phyloP scores from a whole-genome alignment of 2,329 filamentous ascomycete species.

The Claviceps sorghi region DNA sequence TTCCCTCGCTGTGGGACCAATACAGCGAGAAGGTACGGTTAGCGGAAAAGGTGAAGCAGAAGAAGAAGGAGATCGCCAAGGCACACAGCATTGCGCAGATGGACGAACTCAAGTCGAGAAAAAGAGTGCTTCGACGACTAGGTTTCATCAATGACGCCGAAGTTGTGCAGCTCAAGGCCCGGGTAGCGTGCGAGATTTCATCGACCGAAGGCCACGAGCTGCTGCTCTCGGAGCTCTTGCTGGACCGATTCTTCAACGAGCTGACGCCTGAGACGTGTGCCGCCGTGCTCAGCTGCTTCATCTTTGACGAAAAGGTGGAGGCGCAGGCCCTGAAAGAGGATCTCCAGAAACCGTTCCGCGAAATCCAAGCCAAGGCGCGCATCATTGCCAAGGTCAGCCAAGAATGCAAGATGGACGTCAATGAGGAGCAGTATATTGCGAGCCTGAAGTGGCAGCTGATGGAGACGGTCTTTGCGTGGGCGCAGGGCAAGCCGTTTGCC shows the following conservation, averaged over 20 bases:
- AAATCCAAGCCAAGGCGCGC: slow-evolving; percentile 75
- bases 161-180: slow-evolving; percentile 91
- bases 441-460: slow-evolving; percentile 90
- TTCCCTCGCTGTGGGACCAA: slow-evolving; percentile 73
- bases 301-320: slow-evolving; percentile 92
- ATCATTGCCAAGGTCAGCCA: slow-evolving; percentile 85
- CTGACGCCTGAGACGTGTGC: slow-evolving; percentile 77
- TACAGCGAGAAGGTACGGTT: slow-evolving; percentile 71
- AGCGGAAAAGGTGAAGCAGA: slow-evolving; percentile 65
- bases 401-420: slow-evolving; percentile 86
- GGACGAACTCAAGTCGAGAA: slow-evolving; percentile 90
- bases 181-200: slow-evolving; percentile 94
- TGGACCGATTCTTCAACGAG: slow-evolving; percentile 97
- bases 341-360: slow-evolving; percentile 68
- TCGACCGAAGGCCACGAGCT: slow-evolving; percentile 83
- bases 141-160: slow-evolving; percentile 93
- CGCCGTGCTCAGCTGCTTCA: slow-evolving; percentile 79
- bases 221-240: slow-evolving; percentile 80
- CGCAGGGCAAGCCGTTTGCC: slow-evolving; percentile 75
- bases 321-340: slow-evolving; percentile 67
- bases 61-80: slow-evolving; percentile 73
- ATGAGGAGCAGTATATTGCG: slow-evolving; percentile 85
- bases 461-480: slow-evolving; percentile 91
- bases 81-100: slow-evolving; percentile 83
- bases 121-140: slow-evolving; percentile 82